Conservation (phyloP, 129 eudicot species). For the Logfia minima region DNA sequence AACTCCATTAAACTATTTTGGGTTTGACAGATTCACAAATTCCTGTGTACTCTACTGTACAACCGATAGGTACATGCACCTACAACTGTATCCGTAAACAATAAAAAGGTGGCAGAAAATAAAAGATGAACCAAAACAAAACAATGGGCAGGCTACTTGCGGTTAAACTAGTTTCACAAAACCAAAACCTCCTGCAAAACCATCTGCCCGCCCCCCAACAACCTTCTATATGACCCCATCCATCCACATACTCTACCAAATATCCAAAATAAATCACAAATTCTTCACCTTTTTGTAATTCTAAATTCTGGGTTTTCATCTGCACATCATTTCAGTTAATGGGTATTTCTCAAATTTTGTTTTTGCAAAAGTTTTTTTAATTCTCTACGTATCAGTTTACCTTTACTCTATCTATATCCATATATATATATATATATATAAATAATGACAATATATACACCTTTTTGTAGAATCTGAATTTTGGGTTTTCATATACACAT, state of each 20-base stretch:
- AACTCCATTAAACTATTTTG: too few species aligned
- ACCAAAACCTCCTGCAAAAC: constrained; percentile 46
- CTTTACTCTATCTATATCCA: neutral
- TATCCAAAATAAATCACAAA: neutral
- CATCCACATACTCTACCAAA: constrained; percentile 7
- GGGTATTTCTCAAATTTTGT: constrained; percentile 23
- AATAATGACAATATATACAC: neutral
- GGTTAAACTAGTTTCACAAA: constrained; percentile 21
- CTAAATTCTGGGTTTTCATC: constrained; percentile 35
- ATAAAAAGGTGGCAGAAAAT: constrained; percentile 27
- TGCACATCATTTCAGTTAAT: neutral
- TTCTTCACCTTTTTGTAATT: neutral
- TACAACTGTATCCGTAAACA: neutral
- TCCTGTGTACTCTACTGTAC: constrained; percentile 37
- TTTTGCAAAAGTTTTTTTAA: constrained; percentile 9
- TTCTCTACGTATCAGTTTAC: neutral
- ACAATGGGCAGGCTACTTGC: constrained; percentile 57
- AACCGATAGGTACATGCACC: neutral
- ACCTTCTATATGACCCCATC: constrained; percentile 27
- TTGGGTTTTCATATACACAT: constrained; percentile 26
- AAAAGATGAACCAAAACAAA: constrained; percentile 40
- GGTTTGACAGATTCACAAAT: constrained; percentile 31
- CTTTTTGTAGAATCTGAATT: constrained; percentile 6
- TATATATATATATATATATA: neutral
- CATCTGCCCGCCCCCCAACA: constrained; percentile 46